Evolutionary conservation across 1,284 basidiomycete species (phyloP).

Genomic region (Agaricales sp.): DNA sequence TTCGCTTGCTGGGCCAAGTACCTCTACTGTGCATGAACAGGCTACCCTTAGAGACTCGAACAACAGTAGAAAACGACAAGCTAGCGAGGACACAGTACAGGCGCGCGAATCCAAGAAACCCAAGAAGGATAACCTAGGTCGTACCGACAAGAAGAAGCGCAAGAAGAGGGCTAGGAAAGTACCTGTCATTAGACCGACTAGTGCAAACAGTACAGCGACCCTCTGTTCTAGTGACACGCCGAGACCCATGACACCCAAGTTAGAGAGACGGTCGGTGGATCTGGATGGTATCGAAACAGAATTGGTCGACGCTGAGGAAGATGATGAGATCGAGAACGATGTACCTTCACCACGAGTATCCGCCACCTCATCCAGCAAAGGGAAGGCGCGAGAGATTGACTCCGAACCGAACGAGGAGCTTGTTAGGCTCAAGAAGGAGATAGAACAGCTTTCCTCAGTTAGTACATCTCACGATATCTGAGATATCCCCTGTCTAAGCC

Average conservation of each 20-base stretch:
- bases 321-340: neutral
- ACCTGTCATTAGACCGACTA: slow-evolving; percentile 19
- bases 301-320: neutral
- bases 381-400: neutral
- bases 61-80: too few species aligned
- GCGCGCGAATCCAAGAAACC: slow-evolving; percentile 13
- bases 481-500: slow-evolving; percentile 4
- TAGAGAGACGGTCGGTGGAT: too few species aligned
- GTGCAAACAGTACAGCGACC: slow-evolving; percentile 9
- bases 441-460: neutral
- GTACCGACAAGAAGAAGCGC: slow-evolving; percentile 25
- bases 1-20: too few species aligned
- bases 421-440: neutral
- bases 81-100: too few species aligned
- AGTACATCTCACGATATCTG: neutral
- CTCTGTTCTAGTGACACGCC: slow-evolving; percentile 6
- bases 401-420: neutral
- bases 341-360: neutral
- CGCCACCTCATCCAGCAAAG: neutral
- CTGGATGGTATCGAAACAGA: too few species aligned
- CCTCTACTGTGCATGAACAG: too few species aligned
- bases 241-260: too few species aligned
- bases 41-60: neutral
- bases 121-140: slow-evolving; percentile 12
- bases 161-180: slow-evolving; percentile 30